Base-by-base conservation (phyloP, 192 early-diverging fungal species). In the Lunasporangiospora selenospora region DNA sequence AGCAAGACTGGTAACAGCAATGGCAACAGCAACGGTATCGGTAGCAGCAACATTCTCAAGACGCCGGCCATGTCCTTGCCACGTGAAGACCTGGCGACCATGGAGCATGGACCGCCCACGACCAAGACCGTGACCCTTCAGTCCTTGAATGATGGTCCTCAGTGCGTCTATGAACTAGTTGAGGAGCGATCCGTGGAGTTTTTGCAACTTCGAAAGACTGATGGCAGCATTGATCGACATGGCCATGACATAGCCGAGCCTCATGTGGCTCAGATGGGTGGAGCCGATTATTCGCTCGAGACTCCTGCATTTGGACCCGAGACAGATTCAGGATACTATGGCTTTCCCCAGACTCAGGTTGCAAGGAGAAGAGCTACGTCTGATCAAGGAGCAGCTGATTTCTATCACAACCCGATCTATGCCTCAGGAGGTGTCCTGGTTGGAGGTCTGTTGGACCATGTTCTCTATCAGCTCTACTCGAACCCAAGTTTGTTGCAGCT, bases 401-500 rank as follows among this genome's bases (percentile, higher is more conserved):
- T 73, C 32, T 73, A 63, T 33, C 69, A 73, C 30, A 78, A 87
- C 0, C 83, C 88, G 18, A 80, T 86, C 15, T 91, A 85, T 80
- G 90, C 86, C 3, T 79, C 82, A 9, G 90, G 90, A n/a, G 76
- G 85, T 16, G 88, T 89, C 3, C 65, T 91, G 2, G 71, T 77
- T 2, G 83, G 83, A 4, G 75, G 78, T 10, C 75, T 88, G 59
- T 52, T 91, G 12, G 84, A 82, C 45, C 71, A 81, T 27, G 75
- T 84, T 3, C 55, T 89, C 2, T 81, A 80, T 36, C 69, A 73
- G 43, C 61, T 73, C 2, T 85, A 83, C 47, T 78, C 80, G 41
- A 86, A 87, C 43, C 77, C 84, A 1, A 80, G 70, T 40, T 79
- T 89, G 31, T 33, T 91, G 11, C 79, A 83, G n/a, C 62, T 89